Evolutionary conservation across 176 grass and related monocot genomes (phyloP), one percentile per base, ranked within the genome.

Genomic region (Oryza punctata): DNA sequence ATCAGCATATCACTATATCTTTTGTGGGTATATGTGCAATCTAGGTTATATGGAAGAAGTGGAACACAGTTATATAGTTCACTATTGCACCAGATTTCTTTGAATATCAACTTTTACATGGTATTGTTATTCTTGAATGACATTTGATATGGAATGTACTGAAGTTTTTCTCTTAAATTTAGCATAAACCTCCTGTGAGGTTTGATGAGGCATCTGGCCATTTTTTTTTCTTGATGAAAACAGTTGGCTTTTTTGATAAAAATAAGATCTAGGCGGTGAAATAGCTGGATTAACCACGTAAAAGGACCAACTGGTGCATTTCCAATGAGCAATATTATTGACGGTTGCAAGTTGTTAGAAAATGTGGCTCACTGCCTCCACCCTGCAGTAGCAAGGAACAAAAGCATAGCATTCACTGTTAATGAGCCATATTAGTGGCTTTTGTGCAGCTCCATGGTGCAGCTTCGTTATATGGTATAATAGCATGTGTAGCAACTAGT

Each of bases 391-490:
- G 23, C 13, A 78, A 65, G 14, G 32, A 28, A 65, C 37, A 65
- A 65, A 76, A 63, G 12, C 12, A 44, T 78, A 64, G 14, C 75
- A 15, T 77, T 25, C 38, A 30, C 40, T 47, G n/a, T n/a, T 78
- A 8, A 5, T 78, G 9, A 65, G 61, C 40, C 40, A 78, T 2
- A 25, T 78, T n/a, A 19, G 12, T 64, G 59, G 49, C 33, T 78
- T 8, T 19, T 65, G 2, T 65, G 24, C 37, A 12, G 26, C 24
- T 29, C 12, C 27, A 24, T 67, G 64, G 19, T 21, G 76, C 1
- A 66, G 43, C 25, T 47, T 65, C 19, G 15, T 43, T 67, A 67
- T 67, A 49, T 79, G 18, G 59, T 9, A 18, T 65, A 15, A 23
- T 26, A 77, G 7, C 3, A 41, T 23, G 15, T 63, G 1, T 50